phyloP scores from a whole-genome alignment of 495 filamentous ascomycete genomes.

The Chaetomium cochliodes region DNA sequence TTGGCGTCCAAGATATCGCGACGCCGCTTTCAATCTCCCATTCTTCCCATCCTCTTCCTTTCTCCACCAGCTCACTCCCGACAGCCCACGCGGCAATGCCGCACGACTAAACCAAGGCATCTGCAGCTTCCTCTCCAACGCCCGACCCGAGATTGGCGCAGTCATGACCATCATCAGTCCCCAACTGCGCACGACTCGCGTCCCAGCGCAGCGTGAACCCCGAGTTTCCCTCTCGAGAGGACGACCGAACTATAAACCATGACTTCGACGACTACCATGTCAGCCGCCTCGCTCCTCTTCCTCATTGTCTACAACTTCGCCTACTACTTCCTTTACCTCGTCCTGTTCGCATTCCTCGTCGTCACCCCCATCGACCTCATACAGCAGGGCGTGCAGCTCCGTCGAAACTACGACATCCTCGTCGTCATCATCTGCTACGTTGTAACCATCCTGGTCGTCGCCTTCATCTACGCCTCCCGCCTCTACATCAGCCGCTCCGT shows the following conservation, averaged over 20 bases:
- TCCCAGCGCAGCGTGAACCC: constrained; percentile 16
- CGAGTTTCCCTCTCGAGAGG: background rate
- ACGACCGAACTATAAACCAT: constrained; percentile 4
- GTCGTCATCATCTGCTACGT: constrained; percentile 77
- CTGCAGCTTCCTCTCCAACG: background rate
- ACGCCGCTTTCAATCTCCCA: background rate
- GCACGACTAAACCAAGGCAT: background rate
- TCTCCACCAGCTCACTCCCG: background rate
- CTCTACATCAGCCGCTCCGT: constrained; percentile 83
- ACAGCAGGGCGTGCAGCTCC: constrained; percentile 65
- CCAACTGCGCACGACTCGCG: constrained; percentile 14
- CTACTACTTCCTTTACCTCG: constrained; percentile 73
- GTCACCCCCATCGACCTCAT: constrained; percentile 82
- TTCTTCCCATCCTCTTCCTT: background rate
- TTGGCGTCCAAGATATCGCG: background rate
- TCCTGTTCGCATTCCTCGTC: constrained; percentile 70
- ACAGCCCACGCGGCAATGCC: background rate
- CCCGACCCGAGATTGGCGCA: constrained; percentile 3
- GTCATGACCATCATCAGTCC: constrained; percentile 18
- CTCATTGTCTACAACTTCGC: constrained; percentile 78
- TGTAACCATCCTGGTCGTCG: constrained; percentile 65
- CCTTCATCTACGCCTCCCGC: constrained; percentile 79
- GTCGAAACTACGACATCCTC: constrained; percentile 76
- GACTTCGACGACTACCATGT: constrained; percentile 28
- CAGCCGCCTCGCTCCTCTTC: constrained; percentile 50